Conservation (phyloP, 179 eudicot genomes). For the Corrigiola litoralis region DNA sequence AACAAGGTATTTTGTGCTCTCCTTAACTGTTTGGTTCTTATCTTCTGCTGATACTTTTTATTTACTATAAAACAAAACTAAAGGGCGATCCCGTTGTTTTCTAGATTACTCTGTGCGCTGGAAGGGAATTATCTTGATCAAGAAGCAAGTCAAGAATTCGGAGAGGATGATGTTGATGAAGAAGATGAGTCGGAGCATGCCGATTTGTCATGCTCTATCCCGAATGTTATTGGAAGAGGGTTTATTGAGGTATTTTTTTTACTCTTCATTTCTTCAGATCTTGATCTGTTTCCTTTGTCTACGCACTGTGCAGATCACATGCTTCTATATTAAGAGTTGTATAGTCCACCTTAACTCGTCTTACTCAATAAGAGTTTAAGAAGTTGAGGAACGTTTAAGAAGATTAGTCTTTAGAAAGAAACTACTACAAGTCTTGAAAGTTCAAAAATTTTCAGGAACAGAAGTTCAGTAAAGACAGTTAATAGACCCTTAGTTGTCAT, state of each 20-base stretch:
- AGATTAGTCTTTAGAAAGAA: too few relatives aligned
- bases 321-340: too few relatives aligned
- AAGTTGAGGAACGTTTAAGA: too few relatives aligned
- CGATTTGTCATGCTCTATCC: conserved; percentile 42
- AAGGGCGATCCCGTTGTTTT: neutral
- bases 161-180: conserved; percentile 22
- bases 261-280: too few relatives aligned
- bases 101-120: conserved; percentile 46
- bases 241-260: conserved; percentile 46
- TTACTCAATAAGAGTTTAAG: neutral
- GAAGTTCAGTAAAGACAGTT: too few relatives aligned
- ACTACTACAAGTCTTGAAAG: too few relatives aligned
- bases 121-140: conserved; percentile 47
- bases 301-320: neutral
- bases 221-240: conserved; percentile 44
- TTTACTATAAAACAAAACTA: neutral
- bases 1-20: conserved; percentile 29
- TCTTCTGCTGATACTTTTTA: neutral
- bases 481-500: too few relatives aligned
- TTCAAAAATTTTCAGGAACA: too few relatives aligned
- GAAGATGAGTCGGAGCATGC: conserved; percentile 30
- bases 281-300: neutral
- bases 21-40: neutral
- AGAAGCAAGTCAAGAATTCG: conserved; percentile 22
- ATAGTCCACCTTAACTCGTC: too few relatives aligned